phyloP scores from a whole-genome alignment of 192 early-diverging fungal species.

The Coemansia sp. region DNA sequence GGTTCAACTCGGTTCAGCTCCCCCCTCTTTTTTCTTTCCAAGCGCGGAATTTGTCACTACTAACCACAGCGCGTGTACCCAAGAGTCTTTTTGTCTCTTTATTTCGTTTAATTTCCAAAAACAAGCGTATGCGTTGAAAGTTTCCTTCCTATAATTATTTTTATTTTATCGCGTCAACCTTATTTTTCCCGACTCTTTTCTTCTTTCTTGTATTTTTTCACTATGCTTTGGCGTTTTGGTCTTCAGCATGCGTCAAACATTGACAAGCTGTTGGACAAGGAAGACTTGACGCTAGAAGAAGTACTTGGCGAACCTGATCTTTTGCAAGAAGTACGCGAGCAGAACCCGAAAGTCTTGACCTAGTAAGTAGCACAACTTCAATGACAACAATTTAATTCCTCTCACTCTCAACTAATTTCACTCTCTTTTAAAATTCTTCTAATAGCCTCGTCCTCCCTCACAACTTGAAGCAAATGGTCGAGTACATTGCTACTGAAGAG shows the following conservation, averaged over 20 bases:
- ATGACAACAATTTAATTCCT: too few relatives aligned
- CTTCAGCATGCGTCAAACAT: slow-evolving; percentile 89
- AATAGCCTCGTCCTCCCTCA: slow-evolving; percentile 67
- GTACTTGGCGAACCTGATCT: slow-evolving; percentile 91
- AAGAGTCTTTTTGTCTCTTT: background rate
- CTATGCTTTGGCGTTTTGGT: slow-evolving; percentile 94
- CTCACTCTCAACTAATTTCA: too few relatives aligned
- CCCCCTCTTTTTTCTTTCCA: background rate
- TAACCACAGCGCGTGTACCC: background rate
- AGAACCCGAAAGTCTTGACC: slow-evolving; percentile 88
- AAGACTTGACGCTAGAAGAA: slow-evolving; percentile 87
- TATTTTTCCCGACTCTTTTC: background rate
- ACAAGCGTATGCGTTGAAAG: slow-evolving; percentile 8
- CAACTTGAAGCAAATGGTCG: slow-evolving; percentile 72
- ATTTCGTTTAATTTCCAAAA: background rate
- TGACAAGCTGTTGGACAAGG: slow-evolving; percentile 89
- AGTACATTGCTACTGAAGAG: slow-evolving; percentile 81
- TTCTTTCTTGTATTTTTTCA: slow-evolving; percentile 14
- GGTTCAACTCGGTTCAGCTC: slow-evolving; percentile 3
- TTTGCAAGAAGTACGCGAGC: slow-evolving; percentile 91
- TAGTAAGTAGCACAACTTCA: slow-evolving; percentile 43
- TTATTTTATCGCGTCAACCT: too few relatives aligned
- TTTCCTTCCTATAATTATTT: background rate
- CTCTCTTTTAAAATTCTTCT: background rate
- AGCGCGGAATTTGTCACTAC: background rate